Evolutionary conservation across 768 basidiomycete species (phyloP).

Genomic region (Mycena pura): DNA sequence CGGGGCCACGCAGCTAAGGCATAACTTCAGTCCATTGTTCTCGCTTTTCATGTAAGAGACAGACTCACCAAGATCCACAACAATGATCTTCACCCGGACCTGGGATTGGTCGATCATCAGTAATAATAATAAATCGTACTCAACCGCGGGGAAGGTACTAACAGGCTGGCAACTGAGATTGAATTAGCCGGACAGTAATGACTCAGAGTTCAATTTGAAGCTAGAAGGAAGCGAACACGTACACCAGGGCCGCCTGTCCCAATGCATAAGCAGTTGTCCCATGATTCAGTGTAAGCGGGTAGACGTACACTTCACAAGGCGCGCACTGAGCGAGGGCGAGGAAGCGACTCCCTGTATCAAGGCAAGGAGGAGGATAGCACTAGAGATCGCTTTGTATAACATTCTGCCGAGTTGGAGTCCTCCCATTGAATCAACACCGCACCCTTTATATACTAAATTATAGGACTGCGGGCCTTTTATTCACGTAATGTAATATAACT

Average conservation of each 20-base stretch:
- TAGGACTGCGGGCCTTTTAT: neutral
- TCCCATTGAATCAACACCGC: neutral
- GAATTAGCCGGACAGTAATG: neutral
- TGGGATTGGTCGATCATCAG: no score
- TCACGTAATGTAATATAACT: no score
- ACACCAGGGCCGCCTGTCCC: slow-evolving; percentile 1
- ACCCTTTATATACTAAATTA: no score
- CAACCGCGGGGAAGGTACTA: neutral
- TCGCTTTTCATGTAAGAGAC: no score
- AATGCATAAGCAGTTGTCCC: neutral
- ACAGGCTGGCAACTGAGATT: slow-evolving; percentile 6
- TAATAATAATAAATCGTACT: neutral
- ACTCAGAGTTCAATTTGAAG: neutral
- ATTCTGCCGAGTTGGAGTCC: neutral
- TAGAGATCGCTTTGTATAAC: neutral
- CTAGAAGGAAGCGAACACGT: slow-evolving; percentile 4
- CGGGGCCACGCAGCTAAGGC: no score
- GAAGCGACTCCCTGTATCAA: neutral
- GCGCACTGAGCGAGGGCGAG: neutral
- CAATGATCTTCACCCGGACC: no score
- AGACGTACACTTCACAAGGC: neutral
- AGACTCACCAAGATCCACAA: no score
- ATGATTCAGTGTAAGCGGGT: neutral
- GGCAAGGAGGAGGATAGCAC: neutral
- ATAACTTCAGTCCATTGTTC: no score